Base-by-base conservation (phyloP, 805 yeast genomes). In the Zygosaccharomyces bailii region DNA sequence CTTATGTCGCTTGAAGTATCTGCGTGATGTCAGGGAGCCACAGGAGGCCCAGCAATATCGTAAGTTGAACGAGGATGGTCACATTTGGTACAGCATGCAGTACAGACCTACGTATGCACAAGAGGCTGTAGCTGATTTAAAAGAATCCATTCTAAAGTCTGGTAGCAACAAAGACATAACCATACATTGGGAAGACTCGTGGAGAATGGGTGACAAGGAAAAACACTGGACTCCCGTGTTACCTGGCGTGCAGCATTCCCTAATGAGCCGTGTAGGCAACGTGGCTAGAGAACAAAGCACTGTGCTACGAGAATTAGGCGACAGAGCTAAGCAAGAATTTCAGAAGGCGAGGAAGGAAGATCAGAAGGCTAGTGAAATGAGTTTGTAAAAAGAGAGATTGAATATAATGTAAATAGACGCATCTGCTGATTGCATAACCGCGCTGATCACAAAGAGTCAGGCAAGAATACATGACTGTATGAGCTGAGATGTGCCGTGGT, bases 91-190 rank as follows among this genome's bases (percentile, higher is more conserved):
- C 63, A 78, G 84, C 45, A 91, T 87, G 37, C 95, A 86, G 66
- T 91, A 76, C 70, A 78, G 96, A 60, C 97, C 97, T 19, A 81
- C 93, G 0, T 86, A 83, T 67, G 73, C 95, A 9, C 96, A 87
- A 64, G 97, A 90, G 65, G 85, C 96, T 1, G 88, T 87, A 21
- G 86, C 96, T 4, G 98, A 90, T 66, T 68, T 90, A 52, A 54
- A 56, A 19, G 68, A 65, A 37, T 57, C 65, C 2, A 40, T 64
- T 24, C 21, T 45, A 11, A 55, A 57, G 39, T 49, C 62, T 3
- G 35, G 29, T 21, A 45, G 38, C 25, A 29, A 44, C 13, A 33
- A 49, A 39, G 34, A 51, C 44, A 70, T 82, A 30, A 76, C 70
- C 35, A 70, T 88, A 18, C 74, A 72, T 55, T 90, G 98, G 98